Conservation (phyloP, 139 green algal genomes). For the Edaphochlamys debaryana region DNA sequence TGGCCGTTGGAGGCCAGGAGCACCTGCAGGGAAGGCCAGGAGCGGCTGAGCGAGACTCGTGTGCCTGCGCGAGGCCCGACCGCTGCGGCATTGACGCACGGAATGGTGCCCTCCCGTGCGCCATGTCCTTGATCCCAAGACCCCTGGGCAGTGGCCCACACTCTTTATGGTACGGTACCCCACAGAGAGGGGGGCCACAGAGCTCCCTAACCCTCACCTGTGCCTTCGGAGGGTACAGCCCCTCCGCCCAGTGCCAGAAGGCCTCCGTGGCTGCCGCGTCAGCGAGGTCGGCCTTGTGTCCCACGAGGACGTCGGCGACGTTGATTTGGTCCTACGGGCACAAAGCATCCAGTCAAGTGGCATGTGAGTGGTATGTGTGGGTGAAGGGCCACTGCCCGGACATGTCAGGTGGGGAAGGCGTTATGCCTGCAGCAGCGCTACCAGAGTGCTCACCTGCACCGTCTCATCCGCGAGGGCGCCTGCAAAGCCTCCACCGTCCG, state of each 20-base stretch:
- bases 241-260: conserved; percentile 45
- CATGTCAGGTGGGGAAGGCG: background rate
- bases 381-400: background rate
- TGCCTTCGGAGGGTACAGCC: conserved; percentile 62
- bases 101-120: too few species aligned
- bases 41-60: too few species aligned
- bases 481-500: too few species aligned
- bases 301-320: conserved; percentile 66
- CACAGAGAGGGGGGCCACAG: too few species aligned
- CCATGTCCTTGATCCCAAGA: too few species aligned
- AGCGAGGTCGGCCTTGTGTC: conserved; percentile 63
- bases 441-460: background rate
- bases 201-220: too few species aligned
- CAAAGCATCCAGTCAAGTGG: background rate
- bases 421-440: background rate
- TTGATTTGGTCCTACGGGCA: conserved; percentile 62
- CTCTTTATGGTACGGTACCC: too few species aligned
- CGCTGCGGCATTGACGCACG: too few species aligned
- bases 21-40: conserved; percentile 30
- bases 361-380: background rate
- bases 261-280: background rate
- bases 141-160: too few species aligned
- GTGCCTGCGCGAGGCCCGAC: too few species aligned
- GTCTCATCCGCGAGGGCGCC: too few species aligned
- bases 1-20: conserved; percentile 1